A percentile compares a stretch with the other conserved stretches of the same genome.
Conservation (phyloP, 2,329 filamentous ascomycete genomes). For the Chrysosporium queenslandicum region DNA sequence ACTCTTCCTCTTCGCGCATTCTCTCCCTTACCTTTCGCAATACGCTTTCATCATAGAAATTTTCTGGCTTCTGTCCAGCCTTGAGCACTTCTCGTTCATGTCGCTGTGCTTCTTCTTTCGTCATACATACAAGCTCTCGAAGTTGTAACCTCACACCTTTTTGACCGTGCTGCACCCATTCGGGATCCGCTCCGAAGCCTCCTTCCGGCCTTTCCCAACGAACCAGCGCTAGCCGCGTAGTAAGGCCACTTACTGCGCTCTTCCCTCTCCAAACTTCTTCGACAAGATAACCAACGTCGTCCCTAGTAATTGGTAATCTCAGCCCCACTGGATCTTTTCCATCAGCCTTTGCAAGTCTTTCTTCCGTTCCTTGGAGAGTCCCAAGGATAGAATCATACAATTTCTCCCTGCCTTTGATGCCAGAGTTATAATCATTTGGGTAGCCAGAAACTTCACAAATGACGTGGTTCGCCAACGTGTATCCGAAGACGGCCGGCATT, state of each 20-base stretch:
- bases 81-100: conserved; percentile 75
- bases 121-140: conserved; percentile 76
- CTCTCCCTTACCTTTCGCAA: conserved; percentile 58
- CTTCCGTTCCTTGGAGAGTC: conserved; percentile 65
- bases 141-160: conserved; percentile 61
- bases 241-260: conserved; percentile 71
- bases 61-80: conserved; percentile 55
- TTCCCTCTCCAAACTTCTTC: conserved; percentile 82
- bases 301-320: conserved; percentile 64
- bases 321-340: conserved; percentile 55
- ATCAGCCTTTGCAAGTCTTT: conserved; percentile 55
- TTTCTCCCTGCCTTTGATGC: conserved; percentile 74
- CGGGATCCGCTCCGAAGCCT: conserved; percentile 53
- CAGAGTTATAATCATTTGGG: conserved; percentile 66
- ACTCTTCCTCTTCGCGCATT: conserved; percentile 55
- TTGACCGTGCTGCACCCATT: conserved; percentile 55
- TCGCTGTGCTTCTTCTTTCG: conserved; percentile 71
- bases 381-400: conserved; percentile 79
- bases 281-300: conserved; percentile 76
- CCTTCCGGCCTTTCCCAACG: conserved; percentile 62
- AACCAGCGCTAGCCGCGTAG: conserved; percentile 67
- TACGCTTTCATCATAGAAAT: conserved; percentile 62
- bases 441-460: conserved; percentile 75
- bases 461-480: conserved; percentile 83
- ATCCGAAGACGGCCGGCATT: conserved; percentile 94